Evolutionary conservation across 352 stramenopile species (phyloP).

Genomic region (Pythium biforme): DNA sequence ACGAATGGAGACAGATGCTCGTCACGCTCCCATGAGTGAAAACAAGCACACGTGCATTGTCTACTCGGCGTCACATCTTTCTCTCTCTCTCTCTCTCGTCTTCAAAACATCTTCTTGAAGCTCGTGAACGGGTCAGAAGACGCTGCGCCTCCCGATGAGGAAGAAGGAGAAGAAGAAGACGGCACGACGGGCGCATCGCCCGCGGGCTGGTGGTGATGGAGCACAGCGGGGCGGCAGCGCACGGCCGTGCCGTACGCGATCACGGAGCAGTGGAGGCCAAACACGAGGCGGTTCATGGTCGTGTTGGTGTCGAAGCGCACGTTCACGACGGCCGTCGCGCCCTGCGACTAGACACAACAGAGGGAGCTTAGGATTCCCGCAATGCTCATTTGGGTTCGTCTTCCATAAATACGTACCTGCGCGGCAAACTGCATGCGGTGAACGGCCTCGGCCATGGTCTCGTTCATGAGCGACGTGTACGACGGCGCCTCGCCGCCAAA

Average conservation of each 20-base stretch:
- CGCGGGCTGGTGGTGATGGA: conserved; percentile 19
- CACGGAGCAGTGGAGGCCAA: conserved; percentile 78
- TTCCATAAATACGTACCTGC: conserved; percentile 27
- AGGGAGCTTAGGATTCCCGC: no score
- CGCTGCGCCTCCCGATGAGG: not conserved
- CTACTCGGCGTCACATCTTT: no score
- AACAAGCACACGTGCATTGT: not conserved
- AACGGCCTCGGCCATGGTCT: conserved; percentile 75
- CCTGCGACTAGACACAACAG: conserved; percentile 47
- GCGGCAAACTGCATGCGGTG: conserved; percentile 77
- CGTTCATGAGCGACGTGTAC: conserved; percentile 84
- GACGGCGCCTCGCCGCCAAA: conserved; percentile 71
- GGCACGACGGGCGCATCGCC: not conserved
- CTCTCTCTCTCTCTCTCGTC: not conserved
- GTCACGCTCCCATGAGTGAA: not conserved
- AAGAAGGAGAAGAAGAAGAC: not conserved
- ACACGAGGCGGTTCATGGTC: conserved; percentile 85
- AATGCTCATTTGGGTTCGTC: no score
- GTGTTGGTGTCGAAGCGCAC: conserved; percentile 84
- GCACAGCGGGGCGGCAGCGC: conserved; percentile 42
- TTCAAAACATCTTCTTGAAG: not conserved
- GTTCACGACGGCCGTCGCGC: conserved; percentile 74
- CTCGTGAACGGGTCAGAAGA: not conserved
- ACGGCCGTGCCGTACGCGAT: conserved; percentile 81
- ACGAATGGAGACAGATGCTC: conserved; percentile 16